Percentiles rank a stretch among this genome's conserved stretches.
These are phyloP conservation scores for Tricholoma terreum DNA, from an alignment of 768 basidiomycete genomes.

Conservation along the genomic window DNA sequence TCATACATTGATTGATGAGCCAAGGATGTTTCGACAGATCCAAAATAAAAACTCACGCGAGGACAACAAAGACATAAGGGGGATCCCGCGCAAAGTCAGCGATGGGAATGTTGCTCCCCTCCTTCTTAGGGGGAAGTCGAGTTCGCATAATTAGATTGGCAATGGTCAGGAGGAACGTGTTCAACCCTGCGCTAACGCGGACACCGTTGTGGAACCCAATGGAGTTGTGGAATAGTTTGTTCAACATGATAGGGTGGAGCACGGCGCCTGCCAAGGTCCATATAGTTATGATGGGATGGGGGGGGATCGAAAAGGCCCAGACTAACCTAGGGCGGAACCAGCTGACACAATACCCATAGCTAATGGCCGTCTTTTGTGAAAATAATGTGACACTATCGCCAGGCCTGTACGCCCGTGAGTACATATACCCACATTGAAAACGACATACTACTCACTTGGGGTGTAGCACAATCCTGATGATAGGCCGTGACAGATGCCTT, in stretches of 20 bases:
- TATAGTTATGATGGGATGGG: conserved; percentile 30
- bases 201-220: conserved; percentile 17
- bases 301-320: conserved; percentile 3
- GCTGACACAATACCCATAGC: conserved; percentile 35
- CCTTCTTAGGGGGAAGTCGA: conserved; percentile 16
- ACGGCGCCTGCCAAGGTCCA: conserved; percentile 56
- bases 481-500: conserved; percentile 48
- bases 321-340: conserved; percentile 8
- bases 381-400: conserved; percentile 37
- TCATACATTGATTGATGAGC: background rate
- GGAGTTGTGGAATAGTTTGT: conserved; percentile 44
- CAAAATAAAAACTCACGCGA: conserved; percentile 28
- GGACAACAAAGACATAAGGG: conserved; percentile 40
- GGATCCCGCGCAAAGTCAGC: conserved; percentile 37
- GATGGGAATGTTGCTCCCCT: conserved; percentile 24
- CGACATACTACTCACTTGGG: conserved; percentile 28
- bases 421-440: background rate
- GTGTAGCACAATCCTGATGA: conserved; percentile 50
- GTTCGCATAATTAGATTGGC: background rate
- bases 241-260: conserved; percentile 63
- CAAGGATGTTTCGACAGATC: background rate
- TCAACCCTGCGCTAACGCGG: conserved; percentile 1
- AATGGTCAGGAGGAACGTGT: background rate
- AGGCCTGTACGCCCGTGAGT: background rate
- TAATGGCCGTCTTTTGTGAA: conserved; percentile 30